Base-by-base conservation (phyloP, 345 rosid species). In the Moringa oleifera region DNA sequence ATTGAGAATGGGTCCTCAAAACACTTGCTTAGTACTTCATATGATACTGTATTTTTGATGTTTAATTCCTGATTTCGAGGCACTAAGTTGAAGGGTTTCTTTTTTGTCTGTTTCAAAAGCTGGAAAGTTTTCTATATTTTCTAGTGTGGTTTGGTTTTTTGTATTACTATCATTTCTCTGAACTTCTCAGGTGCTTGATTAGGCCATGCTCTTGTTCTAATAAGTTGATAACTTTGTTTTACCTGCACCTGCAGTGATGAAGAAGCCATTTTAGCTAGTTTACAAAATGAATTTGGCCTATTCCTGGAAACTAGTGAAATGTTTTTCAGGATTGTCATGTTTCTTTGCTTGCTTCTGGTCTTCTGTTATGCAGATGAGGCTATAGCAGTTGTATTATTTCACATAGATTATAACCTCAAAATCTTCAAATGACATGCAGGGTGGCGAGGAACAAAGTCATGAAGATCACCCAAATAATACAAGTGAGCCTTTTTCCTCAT, bases 401-500 rank as follows among this genome's bases (percentile, higher is more conserved):
- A 21, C 52, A 57, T 47, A 62, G 58, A 36, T 70, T 21, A 22
- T 55, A 67, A 60, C 64, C 63, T 28, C 68, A 58, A 71, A 68
- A 69, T 51, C 36, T 24, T 1, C 47, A 22, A 61, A 70, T 53
- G 66, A 62, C 17, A 22, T 19, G 68, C 74, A 70, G 62, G 60
- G 20, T 41, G 64, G 25, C 31, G 31, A 55, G 23, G 61, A 71
- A 62, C 46, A 18, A 46, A 59, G 68, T 47, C 46, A 25, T 23
- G 69, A 60, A 64, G 49, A 55, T 66, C 58, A 50, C 25, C 71
- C 50, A 23, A 64, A 41, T 22, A 57, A 64, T 52, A 17, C 37
- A 20, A 76, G 80, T 77, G 61, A 62, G 73, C 55, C 62, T 72
- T 63, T 45, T 28, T 23, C 58, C 20, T 49, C 64, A 20, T 58